A percentile compares a stretch with the other conserved stretches of the same genome.
phyloP scores from a whole-genome alignment of 1,284 basidiomycete genomes.

The Leucoagaricus sp. region DNA sequence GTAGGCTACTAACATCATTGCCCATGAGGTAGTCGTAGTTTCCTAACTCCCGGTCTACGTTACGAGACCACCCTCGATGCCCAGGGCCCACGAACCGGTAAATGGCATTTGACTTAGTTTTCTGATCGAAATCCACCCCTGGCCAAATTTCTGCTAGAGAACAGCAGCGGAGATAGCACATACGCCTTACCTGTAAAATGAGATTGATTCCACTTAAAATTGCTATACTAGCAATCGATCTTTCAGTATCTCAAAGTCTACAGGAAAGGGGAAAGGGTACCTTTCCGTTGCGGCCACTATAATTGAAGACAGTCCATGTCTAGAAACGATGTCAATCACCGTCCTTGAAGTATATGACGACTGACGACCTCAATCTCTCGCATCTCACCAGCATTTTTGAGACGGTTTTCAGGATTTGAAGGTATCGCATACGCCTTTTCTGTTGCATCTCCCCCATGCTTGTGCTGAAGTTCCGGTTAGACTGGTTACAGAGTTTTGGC shows the following conservation, averaged over 20 bases:
- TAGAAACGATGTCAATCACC: conserved; percentile 27
- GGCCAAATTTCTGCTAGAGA: not conserved
- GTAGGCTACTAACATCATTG: conserved; percentile 51
- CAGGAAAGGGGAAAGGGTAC: conserved; percentile 35
- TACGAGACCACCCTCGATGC: conserved; percentile 70
- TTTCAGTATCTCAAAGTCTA: not conserved
- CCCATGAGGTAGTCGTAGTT: conserved; percentile 85
- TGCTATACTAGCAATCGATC: conserved; percentile 58
- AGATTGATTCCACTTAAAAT: conserved; percentile 64
- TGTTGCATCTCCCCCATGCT: conserved; percentile 79
- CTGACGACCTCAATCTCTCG: conserved; percentile 78
- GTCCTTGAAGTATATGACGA: conserved; percentile 7
- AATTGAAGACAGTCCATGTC: conserved; percentile 90
- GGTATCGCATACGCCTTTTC: conserved; percentile 80
- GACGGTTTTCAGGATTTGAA: conserved; percentile 68
- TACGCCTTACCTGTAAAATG: conserved; percentile 78
- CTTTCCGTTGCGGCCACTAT: conserved; percentile 75
- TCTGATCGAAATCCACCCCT: conserved; percentile 89
- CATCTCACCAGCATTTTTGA: conserved; percentile 57
- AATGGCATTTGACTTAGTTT: conserved; percentile 60
- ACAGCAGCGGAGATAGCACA: not conserved
- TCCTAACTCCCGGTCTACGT: conserved; percentile 69
- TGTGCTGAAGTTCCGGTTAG: conserved; percentile 60
- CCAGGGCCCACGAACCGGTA: conserved; percentile 58
- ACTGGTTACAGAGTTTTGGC: no score